phyloP scores from a whole-genome alignment of 2,329 filamentous ascomycete genomes.

The Shiraia sp. region DNA sequence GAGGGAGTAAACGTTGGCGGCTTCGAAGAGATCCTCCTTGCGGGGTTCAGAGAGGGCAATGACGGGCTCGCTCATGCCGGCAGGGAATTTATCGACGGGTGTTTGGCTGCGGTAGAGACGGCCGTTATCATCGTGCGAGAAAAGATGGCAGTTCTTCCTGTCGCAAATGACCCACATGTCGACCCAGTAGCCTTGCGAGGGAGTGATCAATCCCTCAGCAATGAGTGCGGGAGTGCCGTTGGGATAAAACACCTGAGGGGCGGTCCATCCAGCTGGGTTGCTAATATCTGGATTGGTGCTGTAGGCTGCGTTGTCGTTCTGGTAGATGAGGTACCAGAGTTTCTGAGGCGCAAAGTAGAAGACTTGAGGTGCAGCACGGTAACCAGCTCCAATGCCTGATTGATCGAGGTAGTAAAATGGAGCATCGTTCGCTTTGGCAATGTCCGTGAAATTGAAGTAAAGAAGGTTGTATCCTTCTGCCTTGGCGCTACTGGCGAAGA shows the following conservation, averaged over 20 bases:
- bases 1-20: conserved; percentile 43
- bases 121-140: conserved; percentile 49
- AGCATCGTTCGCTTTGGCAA: conserved; percentile 35
- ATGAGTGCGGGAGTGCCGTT: conserved; percentile 38
- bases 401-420: conserved; percentile 47
- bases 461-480: conserved; percentile 45
- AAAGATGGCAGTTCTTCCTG: conserved; percentile 42
- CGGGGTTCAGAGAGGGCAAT: conserved; percentile 36
- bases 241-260: conserved; percentile 43
- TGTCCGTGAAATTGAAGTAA: conserved; percentile 49
- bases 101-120: conserved; percentile 48
- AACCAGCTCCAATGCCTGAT: conserved; percentile 44
- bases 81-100: conserved; percentile 38
- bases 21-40: conserved; percentile 44
- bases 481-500: conserved; percentile 47
- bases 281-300: conserved; percentile 48
- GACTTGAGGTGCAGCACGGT: conserved; percentile 48
- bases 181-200: conserved; percentile 46
- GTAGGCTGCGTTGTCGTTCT: conserved; percentile 50
- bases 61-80: conserved; percentile 43
- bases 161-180: conserved; percentile 53
- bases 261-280: conserved; percentile 47
- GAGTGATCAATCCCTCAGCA: conserved; percentile 27
- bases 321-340: conserved; percentile 50
- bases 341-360: conserved; percentile 50